Evolutionary conservation across 2,329 filamentous ascomycete genomes (phyloP), one percentile per base, ranked within the genome.

Genomic region (Bipolaris sorokiniana): DNA sequence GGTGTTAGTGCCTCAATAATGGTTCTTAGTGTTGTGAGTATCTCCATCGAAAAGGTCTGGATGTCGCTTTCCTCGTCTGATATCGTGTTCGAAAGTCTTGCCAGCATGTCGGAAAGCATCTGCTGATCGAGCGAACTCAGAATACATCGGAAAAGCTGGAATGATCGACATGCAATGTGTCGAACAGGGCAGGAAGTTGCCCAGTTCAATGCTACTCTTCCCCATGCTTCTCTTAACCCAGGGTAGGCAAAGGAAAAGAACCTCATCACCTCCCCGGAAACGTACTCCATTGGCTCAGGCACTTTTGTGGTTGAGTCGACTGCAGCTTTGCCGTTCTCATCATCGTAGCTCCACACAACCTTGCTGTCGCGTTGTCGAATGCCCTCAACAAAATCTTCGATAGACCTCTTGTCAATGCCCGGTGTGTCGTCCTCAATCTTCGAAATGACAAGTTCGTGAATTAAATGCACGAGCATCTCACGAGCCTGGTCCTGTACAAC

Each of bases 31-130:
- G 96, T 99, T 0, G 93, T 97, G 51, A 99, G 78, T 55, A 99
- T 98, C 73, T 99, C 96, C 89, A 98, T 94, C 0, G 95, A 96
- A 70, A 99, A 99, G 0, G 92, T 94, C 70, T 97, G 92, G 51
- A 97, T 96, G 77, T 98, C 94, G 52, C 78, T 86, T 69, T 97
- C 92, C 66, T 97, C 92, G 63, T 98, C 94, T 0, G 96, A 93
- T 68, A 99, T 95, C 0, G 95, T 99, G 75, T 98, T 99, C 1
- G 94, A 98, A 31, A 99, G 82, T 45, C 96, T 86, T 11, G 91
- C 93, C 20, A 99, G 86, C 92, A 99, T 99, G 70, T 99, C 95
- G 2, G 92, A 92, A 15, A 99, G 84, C 94, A 98, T 99, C 55
- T 88, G 84, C 65, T 96, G 92, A 71, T 99, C 94, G 20, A 98